These are phyloP conservation scores for Bipolaris cookei DNA, from an alignment of 2,329 filamentous ascomycete species.

Conservation along the genomic window DNA sequence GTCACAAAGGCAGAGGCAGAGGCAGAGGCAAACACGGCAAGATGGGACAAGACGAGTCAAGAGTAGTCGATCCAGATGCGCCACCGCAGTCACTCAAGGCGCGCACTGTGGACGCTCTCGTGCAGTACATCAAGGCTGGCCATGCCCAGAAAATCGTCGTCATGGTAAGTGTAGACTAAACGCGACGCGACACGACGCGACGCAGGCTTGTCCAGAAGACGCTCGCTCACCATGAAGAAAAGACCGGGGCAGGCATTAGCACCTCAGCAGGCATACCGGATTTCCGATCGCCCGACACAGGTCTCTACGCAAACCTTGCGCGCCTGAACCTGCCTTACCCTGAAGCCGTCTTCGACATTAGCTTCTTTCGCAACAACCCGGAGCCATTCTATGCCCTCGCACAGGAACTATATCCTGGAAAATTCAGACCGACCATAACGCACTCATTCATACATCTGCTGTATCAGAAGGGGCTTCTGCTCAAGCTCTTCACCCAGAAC, in stretches of 20 bases:
- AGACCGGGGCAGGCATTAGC: conserved; percentile 85
- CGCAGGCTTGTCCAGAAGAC: conserved; percentile 7
- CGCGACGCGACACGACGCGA: not conserved
- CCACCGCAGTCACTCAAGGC: conserved; percentile 69
- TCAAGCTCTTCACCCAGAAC: conserved; percentile 95
- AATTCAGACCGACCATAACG: conserved; percentile 84
- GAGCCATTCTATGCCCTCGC: conserved; percentile 91
- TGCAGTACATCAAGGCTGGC: conserved; percentile 78
- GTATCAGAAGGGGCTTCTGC: conserved; percentile 75
- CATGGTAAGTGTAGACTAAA: conserved; percentile 60
- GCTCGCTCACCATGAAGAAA: not conserved
- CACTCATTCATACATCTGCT: conserved; percentile 89
- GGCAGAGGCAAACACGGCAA: conserved; percentile 50
- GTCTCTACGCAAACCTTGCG: conserved; percentile 90
- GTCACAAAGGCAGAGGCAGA: conserved; percentile 34
- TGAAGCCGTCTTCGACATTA: conserved; percentile 93
- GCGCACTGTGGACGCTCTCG: conserved; percentile 75
- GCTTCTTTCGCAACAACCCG: conserved; percentile 83
- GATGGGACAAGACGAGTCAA: conserved; percentile 88
- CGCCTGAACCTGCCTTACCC: conserved; percentile 84
- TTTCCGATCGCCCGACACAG: conserved; percentile 90
- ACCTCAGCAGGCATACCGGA: conserved; percentile 81
- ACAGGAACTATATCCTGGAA: conserved; percentile 89
- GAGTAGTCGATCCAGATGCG: conserved; percentile 70
- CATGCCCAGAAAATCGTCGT: conserved; percentile 76